Evolutionary conservation across 768 basidiomycete genomes (phyloP).

Genomic region (Macrolepiota fuliginosa): DNA sequence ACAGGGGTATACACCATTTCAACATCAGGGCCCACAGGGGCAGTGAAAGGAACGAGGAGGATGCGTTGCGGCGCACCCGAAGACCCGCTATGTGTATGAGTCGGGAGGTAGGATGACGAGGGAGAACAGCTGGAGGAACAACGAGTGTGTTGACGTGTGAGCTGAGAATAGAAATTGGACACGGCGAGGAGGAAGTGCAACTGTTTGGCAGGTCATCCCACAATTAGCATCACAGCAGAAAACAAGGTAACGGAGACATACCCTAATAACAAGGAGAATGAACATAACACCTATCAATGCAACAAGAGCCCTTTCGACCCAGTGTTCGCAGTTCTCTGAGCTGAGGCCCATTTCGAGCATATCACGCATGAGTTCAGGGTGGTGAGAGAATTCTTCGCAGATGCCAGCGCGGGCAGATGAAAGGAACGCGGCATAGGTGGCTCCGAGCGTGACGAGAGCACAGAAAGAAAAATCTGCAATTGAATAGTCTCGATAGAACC

Average conservation of each 20-base stretch:
- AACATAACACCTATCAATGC: conserved; percentile 57
- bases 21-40: conserved; percentile 19
- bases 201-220: conserved; percentile 29
- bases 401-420: conserved; percentile 53
- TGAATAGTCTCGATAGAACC: conserved; percentile 80
- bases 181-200: conserved; percentile 77
- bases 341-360: conserved; percentile 70
- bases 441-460: conserved; percentile 52
- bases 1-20: conserved; percentile 72
- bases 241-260: conserved; percentile 32
- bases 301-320: conserved; percentile 67
- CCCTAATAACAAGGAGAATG: conserved; percentile 63
- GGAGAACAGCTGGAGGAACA: conserved; percentile 16
- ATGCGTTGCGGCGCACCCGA: conserved; percentile 51
- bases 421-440: conserved; percentile 59
- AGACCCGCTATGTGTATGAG: conserved; percentile 21
- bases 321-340: conserved; percentile 78
- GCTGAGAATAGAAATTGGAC: conserved; percentile 58
- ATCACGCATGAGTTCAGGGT: conserved; percentile 72
- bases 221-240: conserved; percentile 1
- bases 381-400: conserved; percentile 74
- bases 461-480: conserved; percentile 77
- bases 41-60: conserved; percentile 51
- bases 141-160: conserved; percentile 40
- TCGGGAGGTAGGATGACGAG: conserved; percentile 13